A percentile compares a stretch with the other conserved stretches of the same genome.
These are phyloP conservation scores for Cnidoscolus chayamansa DNA, from an alignment of 441 rosid species.

Conservation along the genomic window DNA sequence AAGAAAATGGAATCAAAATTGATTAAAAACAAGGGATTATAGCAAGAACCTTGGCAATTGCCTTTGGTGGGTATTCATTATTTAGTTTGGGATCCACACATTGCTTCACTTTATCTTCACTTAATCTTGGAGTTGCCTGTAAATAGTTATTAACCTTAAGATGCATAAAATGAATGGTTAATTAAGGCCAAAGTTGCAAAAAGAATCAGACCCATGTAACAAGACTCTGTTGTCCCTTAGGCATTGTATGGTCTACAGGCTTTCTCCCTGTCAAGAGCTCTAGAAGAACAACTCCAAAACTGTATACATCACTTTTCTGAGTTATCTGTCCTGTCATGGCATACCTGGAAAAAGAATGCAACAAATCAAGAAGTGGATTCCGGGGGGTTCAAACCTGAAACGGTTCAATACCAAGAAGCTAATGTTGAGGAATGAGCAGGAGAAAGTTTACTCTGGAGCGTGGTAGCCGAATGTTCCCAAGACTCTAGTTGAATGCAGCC, in stretches of 20 bases:
- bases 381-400: too few species aligned
- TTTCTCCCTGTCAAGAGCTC: conserved; percentile 95
- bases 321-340: conserved; percentile 98
- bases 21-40: not conserved
- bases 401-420: too few species aligned
- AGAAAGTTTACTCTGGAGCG: conserved; percentile 74
- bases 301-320: conserved; percentile 92
- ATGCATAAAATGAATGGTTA: not conserved
- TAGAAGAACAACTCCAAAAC: conserved; percentile 91
- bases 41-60: conserved; percentile 75
- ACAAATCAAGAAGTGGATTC: not conserved
- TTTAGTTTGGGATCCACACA: conserved; percentile 91
- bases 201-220: conserved; percentile 76
- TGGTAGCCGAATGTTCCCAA: conserved; percentile 96
- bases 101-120: conserved; percentile 96
- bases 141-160: not conserved
- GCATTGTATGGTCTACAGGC: conserved; percentile 96
- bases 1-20: not conserved
- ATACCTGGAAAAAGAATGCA: conserved; percentile 43
- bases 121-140: conserved; percentile 92
- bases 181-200: not conserved
- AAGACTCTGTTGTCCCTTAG: conserved; percentile 95
- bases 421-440: not conserved
- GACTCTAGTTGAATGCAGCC: conserved; percentile 91
- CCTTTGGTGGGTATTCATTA: conserved; percentile 86